Evolutionary conservation across 116 monocot genomes (phyloP), one percentile per base, ranked within the genome.

Genomic region (Trichopus zeylanicus): DNA sequence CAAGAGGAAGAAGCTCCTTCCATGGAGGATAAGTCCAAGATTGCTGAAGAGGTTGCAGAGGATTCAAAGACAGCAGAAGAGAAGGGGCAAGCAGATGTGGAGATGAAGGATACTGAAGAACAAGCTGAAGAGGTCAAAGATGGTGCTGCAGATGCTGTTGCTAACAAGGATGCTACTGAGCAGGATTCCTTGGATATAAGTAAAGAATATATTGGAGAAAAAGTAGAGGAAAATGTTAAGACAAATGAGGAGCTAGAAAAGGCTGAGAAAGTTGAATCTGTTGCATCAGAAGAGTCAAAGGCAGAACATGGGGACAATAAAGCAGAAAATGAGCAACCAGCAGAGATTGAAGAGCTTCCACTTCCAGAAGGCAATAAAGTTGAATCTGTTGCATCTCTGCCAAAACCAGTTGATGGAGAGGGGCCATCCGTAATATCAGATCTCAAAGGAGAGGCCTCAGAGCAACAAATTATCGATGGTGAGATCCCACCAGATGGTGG

Each of bases 41-140:
- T 13, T 13, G 31, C n/a, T 29, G 62, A 42, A 64, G 33, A 31
- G 8, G 61, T 46, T n/a, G 66, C 61, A 29, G 33, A 46, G 16
- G 38, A 30, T 69, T 30, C 51, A 19, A 55, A 34, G 56, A 47
- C 3, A 48, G 20, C 48, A 28, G 73, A 69, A 55, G 56, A 21
- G 9, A 62, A 70, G 52, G 21, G 0, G 21, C 12, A 20, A 47
- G 53, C 37, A 6, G 60, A 82, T 70, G 57, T 59, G 5, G 77
- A 77, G 57, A 73, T 67, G 63, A 74, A 73, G 69, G 82, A 60
- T n/a, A 55, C 66, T 63, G 71, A 55, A 20, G 29, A 18, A 15
- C 49, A 9, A 26, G 59, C 29, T 2, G 34, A 63, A 3, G 65
- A 47, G 29, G 65, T 3, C 11, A 46, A 69, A 48, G 53, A 67